Conservation (phyloP, 2,329 filamentous ascomycete species). For the Hypoxylon sp. region DNA sequence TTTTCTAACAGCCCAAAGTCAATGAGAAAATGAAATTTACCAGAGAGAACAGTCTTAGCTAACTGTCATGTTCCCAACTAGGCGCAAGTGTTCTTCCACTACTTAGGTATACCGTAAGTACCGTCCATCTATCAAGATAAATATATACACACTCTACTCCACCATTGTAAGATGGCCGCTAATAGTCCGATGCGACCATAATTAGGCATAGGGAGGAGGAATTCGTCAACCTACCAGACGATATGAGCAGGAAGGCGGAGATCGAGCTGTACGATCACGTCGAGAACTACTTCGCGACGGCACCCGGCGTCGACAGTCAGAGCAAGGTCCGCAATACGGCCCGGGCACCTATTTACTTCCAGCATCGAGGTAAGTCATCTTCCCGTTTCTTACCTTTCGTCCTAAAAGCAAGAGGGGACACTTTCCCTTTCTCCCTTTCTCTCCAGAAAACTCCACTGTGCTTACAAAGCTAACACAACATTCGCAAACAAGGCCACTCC, state of each 20-base stretch:
- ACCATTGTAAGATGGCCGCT: background rate
- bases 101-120: conserved; percentile 16
- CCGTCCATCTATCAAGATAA: background rate
- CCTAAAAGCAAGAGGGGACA: background rate
- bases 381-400: background rate
- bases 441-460: background rate
- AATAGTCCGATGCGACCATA: background rate
- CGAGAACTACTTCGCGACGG: conserved; percentile 80
- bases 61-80: conserved; percentile 9
- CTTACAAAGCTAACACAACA: background rate
- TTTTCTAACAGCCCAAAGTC: background rate
- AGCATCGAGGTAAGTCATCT: conserved; percentile 75
- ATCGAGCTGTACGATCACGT: conserved; percentile 75
- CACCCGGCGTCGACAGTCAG: conserved; percentile 60
- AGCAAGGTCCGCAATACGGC: conserved; percentile 79
- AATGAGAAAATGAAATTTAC: background rate
- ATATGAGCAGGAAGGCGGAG: conserved; percentile 61
- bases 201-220: conserved; percentile 74
- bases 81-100: conserved; percentile 13
- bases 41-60: conserved; percentile 2
- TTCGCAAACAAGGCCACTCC: conserved; percentile 76
- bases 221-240: conserved; percentile 63
- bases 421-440: conserved; percentile 1
- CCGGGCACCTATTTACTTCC: conserved; percentile 89
- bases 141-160: background rate